Percentiles rank a stretch among this genome's conserved stretches.
Conservation (phyloP, 148 eudicot genomes). For the Chenopodium quinoa region DNA sequence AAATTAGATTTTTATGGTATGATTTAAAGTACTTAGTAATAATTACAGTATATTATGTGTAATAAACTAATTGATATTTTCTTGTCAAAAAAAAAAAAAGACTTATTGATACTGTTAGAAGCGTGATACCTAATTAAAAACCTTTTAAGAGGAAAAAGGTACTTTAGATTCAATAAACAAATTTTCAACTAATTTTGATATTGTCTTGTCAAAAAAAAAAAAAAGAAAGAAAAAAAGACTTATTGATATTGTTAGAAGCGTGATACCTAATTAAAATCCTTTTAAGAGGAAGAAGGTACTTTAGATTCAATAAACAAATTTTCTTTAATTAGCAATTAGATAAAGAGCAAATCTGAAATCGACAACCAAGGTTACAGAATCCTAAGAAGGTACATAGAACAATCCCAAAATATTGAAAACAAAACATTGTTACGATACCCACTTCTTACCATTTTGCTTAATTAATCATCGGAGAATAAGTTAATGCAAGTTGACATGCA, state of each 20-base stretch:
- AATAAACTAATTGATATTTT: no score
- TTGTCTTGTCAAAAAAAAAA: no score
- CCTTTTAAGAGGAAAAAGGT: no score
- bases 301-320: background rate
- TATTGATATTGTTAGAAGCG: background rate
- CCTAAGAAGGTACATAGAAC: slow-evolving; percentile 17
- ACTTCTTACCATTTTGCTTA: slow-evolving; percentile 12
- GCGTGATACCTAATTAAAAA: no score
- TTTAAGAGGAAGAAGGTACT: background rate
- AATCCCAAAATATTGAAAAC: slow-evolving; percentile 9
- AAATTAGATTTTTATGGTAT: no score
- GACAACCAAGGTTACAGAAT: slow-evolving; percentile 22
- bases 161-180: no score
- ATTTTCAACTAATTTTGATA: no score
- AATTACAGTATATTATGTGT: no score
- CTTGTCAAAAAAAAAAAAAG: no score
- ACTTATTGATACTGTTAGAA: no score
- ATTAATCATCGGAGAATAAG: background rate
- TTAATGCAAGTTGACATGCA: slow-evolving; percentile 19
- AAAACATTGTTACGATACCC: background rate
- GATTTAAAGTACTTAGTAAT: no score
- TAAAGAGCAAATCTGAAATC: slow-evolving; percentile 22
- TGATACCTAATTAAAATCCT: background rate
- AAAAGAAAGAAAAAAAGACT: no score
- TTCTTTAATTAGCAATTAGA: background rate